Percentiles rank a stretch among this genome's conserved stretches.
These are phyloP conservation scores for Henningerozyma blattae DNA, from an alignment of 805 yeast species.

Conservation along the genomic window DNA sequence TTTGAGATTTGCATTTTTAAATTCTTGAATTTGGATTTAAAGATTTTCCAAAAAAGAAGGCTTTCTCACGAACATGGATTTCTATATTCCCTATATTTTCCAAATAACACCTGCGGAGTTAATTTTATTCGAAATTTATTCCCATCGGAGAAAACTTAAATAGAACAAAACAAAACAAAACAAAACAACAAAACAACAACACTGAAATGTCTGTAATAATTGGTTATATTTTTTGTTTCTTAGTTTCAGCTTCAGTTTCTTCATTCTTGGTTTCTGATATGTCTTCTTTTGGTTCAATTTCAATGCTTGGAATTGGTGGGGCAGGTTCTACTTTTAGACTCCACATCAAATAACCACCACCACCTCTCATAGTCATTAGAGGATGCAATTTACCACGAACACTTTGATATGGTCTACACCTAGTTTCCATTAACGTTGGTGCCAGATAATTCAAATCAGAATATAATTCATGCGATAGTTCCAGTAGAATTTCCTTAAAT, in stretches of 20 bases:
- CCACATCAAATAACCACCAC: slow-evolving; percentile 78
- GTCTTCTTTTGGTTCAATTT: background rate
- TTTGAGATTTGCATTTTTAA: too few species aligned
- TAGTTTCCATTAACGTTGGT: slow-evolving; percentile 70
- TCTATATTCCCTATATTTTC: too few species aligned
- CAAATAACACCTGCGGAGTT: too few species aligned
- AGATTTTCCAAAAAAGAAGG: too few species aligned
- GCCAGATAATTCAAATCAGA: slow-evolving; percentile 64
- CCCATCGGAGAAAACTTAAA: too few species aligned
- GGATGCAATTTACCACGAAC: slow-evolving; percentile 94
- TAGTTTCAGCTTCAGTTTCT: slow-evolving; percentile 7
- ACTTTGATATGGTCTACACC: slow-evolving; percentile 82
- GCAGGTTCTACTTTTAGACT: slow-evolving; percentile 70
- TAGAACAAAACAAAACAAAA: too few species aligned
- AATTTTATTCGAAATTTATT: too few species aligned
- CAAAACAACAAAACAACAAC: too few species aligned
- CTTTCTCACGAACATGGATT: too few species aligned
- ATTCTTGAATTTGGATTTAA: too few species aligned
- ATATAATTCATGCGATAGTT: slow-evolving; percentile 51
- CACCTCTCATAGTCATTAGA: slow-evolving; percentile 82
- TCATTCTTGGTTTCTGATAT: background rate
- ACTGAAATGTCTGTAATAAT: too few species aligned
- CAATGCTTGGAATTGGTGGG: slow-evolving; percentile 7
- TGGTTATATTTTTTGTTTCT: slow-evolving; percentile 2
- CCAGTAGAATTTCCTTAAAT: slow-evolving; percentile 67